Percentiles rank a stretch among this genome's conserved stretches.
Evolutionary conservation across 805 yeast species (phyloP).

Genomic region (Teunomyces pallodes): DNA sequence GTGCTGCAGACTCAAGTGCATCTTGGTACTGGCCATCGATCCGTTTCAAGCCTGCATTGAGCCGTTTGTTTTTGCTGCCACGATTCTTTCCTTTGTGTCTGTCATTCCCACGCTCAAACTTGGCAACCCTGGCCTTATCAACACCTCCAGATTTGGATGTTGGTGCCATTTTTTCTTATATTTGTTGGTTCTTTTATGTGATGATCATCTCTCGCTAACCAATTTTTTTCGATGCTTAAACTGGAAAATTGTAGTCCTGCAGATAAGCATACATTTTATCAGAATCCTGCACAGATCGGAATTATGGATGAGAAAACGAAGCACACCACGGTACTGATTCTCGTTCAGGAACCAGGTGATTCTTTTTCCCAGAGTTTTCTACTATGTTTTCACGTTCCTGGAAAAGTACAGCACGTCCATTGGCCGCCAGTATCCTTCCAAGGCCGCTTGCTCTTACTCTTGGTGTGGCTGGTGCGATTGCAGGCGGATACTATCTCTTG

Average conservation of each 20-base stretch:
- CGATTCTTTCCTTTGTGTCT: conserved; percentile 5
- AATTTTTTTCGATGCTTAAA: neutral
- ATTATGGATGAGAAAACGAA: too few relatives aligned
- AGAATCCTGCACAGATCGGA: neutral
- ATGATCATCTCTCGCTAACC: neutral
- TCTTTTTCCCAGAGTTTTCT: neutral
- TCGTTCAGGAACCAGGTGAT: conserved; percentile 1
- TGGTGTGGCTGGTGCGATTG: conserved; percentile 24
- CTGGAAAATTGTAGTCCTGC: neutral
- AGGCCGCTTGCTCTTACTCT: conserved; percentile 14
- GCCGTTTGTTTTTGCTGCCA: conserved; percentile 50
- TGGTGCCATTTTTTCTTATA: conserved; percentile 1
- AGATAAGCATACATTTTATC: neutral
- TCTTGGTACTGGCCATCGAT: conserved; percentile 70
- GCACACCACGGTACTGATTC: too few relatives aligned
- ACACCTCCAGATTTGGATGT: neutral
- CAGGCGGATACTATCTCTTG: conserved; percentile 52
- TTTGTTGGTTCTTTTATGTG: neutral
- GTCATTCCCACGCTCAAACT: conserved; percentile 9
- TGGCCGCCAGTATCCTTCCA: conserved; percentile 19
- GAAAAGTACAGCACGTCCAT: neutral
- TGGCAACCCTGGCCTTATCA: conserved; percentile 3
- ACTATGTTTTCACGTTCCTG: conserved; percentile 1
- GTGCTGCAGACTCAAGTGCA: conserved; percentile 80
- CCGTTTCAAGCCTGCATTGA: conserved; percentile 63